A percentile compares a stretch with the other conserved stretches of the same genome.
Conservation (phyloP, 306 rosid species). For the Vachellia pachyceras region DNA sequence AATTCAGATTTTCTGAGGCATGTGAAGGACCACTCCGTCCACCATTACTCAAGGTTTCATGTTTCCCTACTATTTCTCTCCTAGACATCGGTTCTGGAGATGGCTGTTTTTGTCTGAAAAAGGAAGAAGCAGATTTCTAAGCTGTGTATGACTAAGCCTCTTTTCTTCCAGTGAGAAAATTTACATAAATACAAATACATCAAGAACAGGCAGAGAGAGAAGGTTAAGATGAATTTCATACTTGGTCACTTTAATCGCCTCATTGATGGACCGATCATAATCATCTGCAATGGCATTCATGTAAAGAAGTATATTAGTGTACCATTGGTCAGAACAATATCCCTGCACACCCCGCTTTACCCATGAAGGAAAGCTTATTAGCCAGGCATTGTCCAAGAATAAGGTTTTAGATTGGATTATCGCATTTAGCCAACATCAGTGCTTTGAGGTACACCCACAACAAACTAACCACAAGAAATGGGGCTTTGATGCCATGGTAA, state of each 20-base stretch:
- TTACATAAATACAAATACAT: conserved; percentile 5
- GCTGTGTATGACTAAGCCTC: conserved; percentile 26
- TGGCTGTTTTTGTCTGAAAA: conserved; percentile 68
- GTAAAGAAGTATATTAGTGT: conserved; percentile 38
- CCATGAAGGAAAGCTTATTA: conserved; percentile 1
- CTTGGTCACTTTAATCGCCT: conserved; percentile 99
- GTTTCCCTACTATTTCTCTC: conserved; percentile 66
- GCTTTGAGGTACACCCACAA: conserved; percentile 30
- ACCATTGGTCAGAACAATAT: conserved; percentile 28
- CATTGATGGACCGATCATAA: conserved; percentile 90
- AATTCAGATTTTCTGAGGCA: conserved; percentile 56
- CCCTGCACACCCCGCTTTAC: not conserved
- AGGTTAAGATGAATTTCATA: conserved; percentile 44
- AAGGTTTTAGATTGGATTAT: not conserved
- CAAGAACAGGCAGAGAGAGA: not conserved
- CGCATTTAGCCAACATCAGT: too few relatives aligned
- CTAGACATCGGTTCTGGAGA: conserved; percentile 76
- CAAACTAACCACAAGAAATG: conserved; percentile 4
- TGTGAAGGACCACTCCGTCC: conserved; percentile 70
- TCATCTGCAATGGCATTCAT: conserved; percentile 75
- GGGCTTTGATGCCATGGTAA: conserved; percentile 1
- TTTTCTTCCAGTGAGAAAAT: not conserved
- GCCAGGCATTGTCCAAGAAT: not conserved
- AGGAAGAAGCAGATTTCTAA: conserved; percentile 25
- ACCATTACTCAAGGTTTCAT: conserved; percentile 78